These are phyloP conservation scores for Rhodosporidiobolus odoratus DNA, from an alignment of 768 basidiomycete genomes.

Conservation along the genomic window DNA sequence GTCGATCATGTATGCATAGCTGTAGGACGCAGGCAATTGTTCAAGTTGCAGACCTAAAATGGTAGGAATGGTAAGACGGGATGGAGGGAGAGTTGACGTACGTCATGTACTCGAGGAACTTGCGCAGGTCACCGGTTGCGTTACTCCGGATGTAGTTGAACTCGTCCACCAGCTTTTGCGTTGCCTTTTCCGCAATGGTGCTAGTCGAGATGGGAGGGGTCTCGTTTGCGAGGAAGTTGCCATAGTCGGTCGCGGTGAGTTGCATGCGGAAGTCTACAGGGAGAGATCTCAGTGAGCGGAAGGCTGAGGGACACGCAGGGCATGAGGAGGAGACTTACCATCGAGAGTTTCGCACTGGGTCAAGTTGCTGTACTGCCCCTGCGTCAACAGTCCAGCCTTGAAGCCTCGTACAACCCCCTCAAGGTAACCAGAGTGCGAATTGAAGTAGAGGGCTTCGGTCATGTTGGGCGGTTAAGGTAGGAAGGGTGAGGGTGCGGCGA, in stretches of 20 bases:
- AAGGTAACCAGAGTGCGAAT: conserved; percentile 49
- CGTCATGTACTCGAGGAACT: conserved; percentile 97
- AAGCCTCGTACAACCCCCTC: conserved; percentile 65
- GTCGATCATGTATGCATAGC: conserved; percentile 99
- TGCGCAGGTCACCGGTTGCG: conserved; percentile 80
- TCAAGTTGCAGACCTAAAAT: background rate
- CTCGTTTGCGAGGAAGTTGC: conserved; percentile 96
- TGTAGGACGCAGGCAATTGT: conserved; percentile 44
- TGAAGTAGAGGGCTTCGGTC: conserved; percentile 49
- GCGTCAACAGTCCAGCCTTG: conserved; percentile 84
- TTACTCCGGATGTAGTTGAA: conserved; percentile 91
- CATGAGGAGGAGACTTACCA: conserved; percentile 53
- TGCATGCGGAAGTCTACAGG: conserved; percentile 87
- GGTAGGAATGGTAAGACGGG: background rate
- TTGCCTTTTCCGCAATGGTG: conserved; percentile 94
- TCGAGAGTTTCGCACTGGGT: conserved; percentile 96
- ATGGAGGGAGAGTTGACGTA: conserved; percentile 50
- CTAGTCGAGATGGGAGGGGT: conserved; percentile 78
- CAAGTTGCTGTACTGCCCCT: conserved; percentile 83
- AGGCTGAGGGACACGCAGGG: background rate
- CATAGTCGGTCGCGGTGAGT: conserved; percentile 92
- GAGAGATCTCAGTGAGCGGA: background rate
- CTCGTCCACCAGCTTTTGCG: conserved; percentile 89
- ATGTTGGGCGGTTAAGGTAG: background rate
- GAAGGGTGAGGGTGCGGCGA: background rate